phyloP scores from a whole-genome alignment of 2,329 filamentous ascomycete genomes.

The Penicillium janthinellum region DNA sequence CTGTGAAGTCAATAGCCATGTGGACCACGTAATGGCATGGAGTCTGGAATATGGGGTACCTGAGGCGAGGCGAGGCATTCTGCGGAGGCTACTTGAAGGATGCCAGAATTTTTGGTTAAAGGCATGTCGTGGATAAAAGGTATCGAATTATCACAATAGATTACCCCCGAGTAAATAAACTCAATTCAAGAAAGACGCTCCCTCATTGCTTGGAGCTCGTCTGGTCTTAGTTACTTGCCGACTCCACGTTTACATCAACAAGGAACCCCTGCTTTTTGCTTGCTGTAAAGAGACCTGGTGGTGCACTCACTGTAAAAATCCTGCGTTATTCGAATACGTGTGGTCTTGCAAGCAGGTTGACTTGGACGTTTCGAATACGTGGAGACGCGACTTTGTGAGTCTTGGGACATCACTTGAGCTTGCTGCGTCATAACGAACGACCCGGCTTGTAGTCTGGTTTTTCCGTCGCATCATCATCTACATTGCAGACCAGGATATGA shows the following conservation, averaged over 20 bases:
- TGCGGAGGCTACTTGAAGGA: slow-evolving; percentile 7
- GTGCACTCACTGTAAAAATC: not conserved
- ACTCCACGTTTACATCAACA: not conserved
- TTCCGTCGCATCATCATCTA: not conserved
- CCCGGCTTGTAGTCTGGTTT: slow-evolving; percentile 3
- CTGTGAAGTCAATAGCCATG: not conserved
- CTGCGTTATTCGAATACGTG: not conserved
- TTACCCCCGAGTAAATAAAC: not conserved
- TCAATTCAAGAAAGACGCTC: not conserved
- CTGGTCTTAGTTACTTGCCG: not conserved
- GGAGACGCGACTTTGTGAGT: not conserved
- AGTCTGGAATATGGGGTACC: not conserved
- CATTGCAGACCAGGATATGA: slow-evolving; percentile 1
- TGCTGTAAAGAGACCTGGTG: not conserved
- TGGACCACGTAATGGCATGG: not conserved
- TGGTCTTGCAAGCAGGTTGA: not conserved
- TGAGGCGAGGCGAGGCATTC: not conserved
- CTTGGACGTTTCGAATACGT: too few species aligned
- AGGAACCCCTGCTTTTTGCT: not conserved
- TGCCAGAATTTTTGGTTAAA: not conserved
- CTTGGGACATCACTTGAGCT: not conserved
- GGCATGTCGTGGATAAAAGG: not conserved
- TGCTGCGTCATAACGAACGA: not conserved
- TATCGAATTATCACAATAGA: slow-evolving; percentile 1
- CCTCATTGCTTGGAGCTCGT: not conserved